A percentile compares a stretch with the other conserved stretches of the same genome.
Conservation (phyloP, 2,329 filamentous ascomycete genomes). For the Aspergillus fischeri region DNA sequence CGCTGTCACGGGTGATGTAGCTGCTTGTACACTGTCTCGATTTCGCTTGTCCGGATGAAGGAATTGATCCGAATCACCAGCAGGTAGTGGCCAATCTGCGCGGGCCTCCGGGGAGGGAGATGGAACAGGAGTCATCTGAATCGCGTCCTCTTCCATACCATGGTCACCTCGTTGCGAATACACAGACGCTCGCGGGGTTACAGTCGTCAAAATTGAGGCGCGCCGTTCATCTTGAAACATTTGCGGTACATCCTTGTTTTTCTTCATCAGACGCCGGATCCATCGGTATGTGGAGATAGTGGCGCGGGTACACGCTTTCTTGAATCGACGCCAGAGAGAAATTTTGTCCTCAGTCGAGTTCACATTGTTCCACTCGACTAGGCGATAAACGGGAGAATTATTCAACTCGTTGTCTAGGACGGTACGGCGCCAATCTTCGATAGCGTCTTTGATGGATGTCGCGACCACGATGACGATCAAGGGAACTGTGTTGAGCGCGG, state of each 20-base stretch:
- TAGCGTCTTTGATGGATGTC: slow-evolving; percentile 88
- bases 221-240: slow-evolving; percentile 52
- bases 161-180: slow-evolving; percentile 47
- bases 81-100: slow-evolving; percentile 39
- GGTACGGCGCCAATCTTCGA: slow-evolving; percentile 92
- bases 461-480: slow-evolving; percentile 87
- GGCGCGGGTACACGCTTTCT: slow-evolving; percentile 74
- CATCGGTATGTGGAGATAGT: slow-evolving; percentile 54
- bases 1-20: slow-evolving; percentile 19
- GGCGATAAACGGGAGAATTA: slow-evolving; percentile 87
- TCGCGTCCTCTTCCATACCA: slow-evolving; percentile 57
- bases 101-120: slow-evolving; percentile 64
- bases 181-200: slow-evolving; percentile 53
- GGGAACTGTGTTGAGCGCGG: slow-evolving; percentile 82
- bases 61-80: slow-evolving; percentile 26
- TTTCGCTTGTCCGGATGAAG: slow-evolving; percentile 30
- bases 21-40: slow-evolving; percentile 21
- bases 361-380: slow-evolving; percentile 86
- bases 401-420: slow-evolving; percentile 90
- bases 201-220: slow-evolving; percentile 62
- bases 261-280: slow-evolving; percentile 46
- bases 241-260: slow-evolving; percentile 39
- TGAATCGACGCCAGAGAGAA: slow-evolving; percentile 78
- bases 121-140: slow-evolving; percentile 93
- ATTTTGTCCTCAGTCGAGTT: slow-evolving; percentile 87